Conservation (phyloP, 2,329 filamentous ascomycete genomes). For the Tolypocladium endophyticum region DNA sequence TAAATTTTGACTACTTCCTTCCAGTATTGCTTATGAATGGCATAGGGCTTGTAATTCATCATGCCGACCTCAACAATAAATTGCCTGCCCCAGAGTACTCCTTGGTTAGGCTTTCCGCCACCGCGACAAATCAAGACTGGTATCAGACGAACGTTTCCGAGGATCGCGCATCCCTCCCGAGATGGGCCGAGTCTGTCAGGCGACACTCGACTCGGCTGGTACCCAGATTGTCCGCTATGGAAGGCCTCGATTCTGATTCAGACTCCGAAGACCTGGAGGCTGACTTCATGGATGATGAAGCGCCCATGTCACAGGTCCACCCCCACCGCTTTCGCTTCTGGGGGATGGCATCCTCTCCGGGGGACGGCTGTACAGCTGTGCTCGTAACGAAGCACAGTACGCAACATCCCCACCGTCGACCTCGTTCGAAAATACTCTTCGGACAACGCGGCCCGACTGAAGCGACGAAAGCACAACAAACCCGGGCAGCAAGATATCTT, state of each 20-base stretch:
- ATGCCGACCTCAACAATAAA: conserved; percentile 11
- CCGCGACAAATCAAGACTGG: conserved; percentile 39
- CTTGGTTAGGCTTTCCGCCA: conserved; percentile 41
- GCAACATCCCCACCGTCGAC: conserved; percentile 33
- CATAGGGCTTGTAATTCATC: conserved; percentile 36
- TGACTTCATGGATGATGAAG: conserved; percentile 10
- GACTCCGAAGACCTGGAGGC: conserved; percentile 13
- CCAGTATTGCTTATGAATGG: neutral
- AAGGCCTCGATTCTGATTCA: conserved; percentile 16
- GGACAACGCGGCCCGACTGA: conserved; percentile 14
- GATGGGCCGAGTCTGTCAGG: conserved; percentile 38
- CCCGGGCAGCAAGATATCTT: conserved; percentile 10
- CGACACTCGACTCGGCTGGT: conserved; percentile 32
- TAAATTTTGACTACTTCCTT: neutral
- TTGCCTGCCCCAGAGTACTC: conserved; percentile 35
- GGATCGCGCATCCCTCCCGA: conserved; percentile 15
- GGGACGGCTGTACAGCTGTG: conserved; percentile 38
- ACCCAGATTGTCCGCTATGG: conserved; percentile 33
- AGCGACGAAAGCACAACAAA: neutral
- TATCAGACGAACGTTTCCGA: conserved; percentile 37
- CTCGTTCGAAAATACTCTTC: conserved; percentile 26
- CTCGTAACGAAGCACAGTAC: conserved; percentile 39
- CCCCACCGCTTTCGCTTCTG: conserved; percentile 41
- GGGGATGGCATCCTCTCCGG: conserved; percentile 41
- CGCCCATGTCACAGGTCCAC: conserved; percentile 30